phyloP scores from a whole-genome alignment of 2,329 filamentous ascomycete species.

The Beauveria rudraprayagi region DNA sequence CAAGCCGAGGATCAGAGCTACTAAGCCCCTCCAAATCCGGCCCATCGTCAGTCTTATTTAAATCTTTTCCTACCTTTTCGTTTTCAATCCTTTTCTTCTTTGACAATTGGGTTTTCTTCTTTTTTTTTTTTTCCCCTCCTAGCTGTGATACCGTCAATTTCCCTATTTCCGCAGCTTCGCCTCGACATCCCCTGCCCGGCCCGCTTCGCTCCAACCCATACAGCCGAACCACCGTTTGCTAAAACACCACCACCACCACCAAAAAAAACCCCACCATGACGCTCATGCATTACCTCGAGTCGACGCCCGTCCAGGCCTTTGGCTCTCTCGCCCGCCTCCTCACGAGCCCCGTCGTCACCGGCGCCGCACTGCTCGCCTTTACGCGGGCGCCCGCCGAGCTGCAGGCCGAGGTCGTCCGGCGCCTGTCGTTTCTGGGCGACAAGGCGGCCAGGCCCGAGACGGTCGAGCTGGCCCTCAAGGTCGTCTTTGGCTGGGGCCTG shows the following conservation, averaged over 20 bases:
- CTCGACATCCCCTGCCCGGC: not conserved
- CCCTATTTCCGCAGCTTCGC: not conserved
- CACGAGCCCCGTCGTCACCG: slow-evolving; percentile 14
- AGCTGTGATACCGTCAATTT: not conserved
- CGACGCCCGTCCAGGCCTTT: slow-evolving; percentile 12
- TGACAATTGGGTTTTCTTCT: not conserved
- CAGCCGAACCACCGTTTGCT: not conserved
- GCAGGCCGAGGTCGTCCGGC: slow-evolving; percentile 2
- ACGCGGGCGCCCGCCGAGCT: slow-evolving; percentile 8
- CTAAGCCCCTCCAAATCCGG: slow-evolving; percentile 4
- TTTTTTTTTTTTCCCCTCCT: not conserved
- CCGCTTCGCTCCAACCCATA: not conserved
- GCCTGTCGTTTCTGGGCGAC: slow-evolving; percentile 8
- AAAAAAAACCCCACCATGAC: not conserved
- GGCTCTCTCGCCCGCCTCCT: slow-evolving; percentile 5
- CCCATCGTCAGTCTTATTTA: not conserved
- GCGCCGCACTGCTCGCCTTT: slow-evolving; percentile 14
- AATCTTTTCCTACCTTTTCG: not conserved
- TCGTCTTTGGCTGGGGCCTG: slow-evolving; percentile 9
- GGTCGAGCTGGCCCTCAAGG: slow-evolving; percentile 2
- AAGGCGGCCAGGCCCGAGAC: slow-evolving; percentile 7
- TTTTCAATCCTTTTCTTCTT: not conserved
- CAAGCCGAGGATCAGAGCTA: slow-evolving; percentile 1
- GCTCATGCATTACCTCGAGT: slow-evolving; percentile 11
- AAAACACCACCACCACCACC: not conserved